Conservation (phyloP, 192 early-diverging fungal genomes). For the Neocallimastix lanati region DNA sequence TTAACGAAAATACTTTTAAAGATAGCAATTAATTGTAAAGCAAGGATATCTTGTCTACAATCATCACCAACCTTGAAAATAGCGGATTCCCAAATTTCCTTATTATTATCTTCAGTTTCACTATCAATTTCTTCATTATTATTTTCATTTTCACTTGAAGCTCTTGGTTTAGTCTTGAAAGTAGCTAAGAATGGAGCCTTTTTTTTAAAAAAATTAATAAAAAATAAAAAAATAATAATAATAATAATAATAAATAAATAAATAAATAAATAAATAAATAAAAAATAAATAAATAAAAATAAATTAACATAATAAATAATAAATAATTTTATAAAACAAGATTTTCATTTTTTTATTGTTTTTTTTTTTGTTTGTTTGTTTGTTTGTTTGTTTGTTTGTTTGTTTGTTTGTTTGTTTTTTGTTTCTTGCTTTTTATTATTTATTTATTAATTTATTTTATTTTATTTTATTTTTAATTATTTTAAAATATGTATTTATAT, state of each 20-base stretch:
- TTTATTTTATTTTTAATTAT: neutral
- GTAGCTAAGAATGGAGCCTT: conserved; percentile 97
- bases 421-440: too few relatives aligned
- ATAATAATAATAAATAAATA: too few relatives aligned
- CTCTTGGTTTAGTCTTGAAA: conserved; percentile 50
- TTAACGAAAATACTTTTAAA: conserved; percentile 91
- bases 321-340: too few relatives aligned
- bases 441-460: too few relatives aligned
- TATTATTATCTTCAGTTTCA: conserved; percentile 11
- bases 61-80: conserved; percentile 99
- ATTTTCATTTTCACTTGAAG: conserved; percentile 26
- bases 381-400: too few relatives aligned
- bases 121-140: conserved; percentile 24
- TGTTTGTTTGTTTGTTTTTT: too few relatives aligned
- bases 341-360: too few relatives aligned
- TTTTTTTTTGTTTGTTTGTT: neutral
- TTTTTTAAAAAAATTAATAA: too few relatives aligned
- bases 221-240: too few relatives aligned
- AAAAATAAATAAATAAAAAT: too few relatives aligned
- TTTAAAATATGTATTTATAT: neutral
- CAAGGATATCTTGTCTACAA: conserved; percentile 95
- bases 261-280: too few relatives aligned
- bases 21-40: conserved; percentile 88
- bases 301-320: too few relatives aligned
- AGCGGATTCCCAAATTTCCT: conserved; percentile 51